Evolutionary conservation across 768 basidiomycete species (phyloP), one percentile per base, ranked within the genome.

Genomic region (Lanmaoa rubissima): DNA sequence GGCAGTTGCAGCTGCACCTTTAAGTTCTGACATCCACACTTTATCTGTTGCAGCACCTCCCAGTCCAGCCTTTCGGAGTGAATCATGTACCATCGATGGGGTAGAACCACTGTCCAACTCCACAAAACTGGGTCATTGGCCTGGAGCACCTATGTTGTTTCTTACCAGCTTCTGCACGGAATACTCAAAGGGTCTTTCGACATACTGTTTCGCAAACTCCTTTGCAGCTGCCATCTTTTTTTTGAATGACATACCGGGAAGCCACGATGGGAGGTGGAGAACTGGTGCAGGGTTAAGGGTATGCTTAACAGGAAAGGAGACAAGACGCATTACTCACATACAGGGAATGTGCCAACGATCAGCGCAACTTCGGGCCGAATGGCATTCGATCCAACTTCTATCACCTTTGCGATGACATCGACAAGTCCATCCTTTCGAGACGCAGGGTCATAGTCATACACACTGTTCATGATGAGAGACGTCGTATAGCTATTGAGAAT

Each of bases 241-340:
- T 16, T 49, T 55, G 32, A 61, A 61, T 21, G 49, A 51, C 57
- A 61, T 59, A 1, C 45, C 53, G 3, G 56, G 59, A 4, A 58
- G 16, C 59, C 59, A 61, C 9, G 59, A 51, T 1, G 59, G 56
- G 4, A 61, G 40, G 1, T 51, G 10, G 1, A 53, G 36, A 4
- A 59, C 58, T 59, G 19, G 28, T n/a, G 17, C 2, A 21, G 21
- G 11, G 9, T 49, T 3, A 16, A 38, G 24, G 19, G 6, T 5
- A 1, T 40, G 5, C 6, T 4, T 16, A 19, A n/a, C 26, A 7
- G 34, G 11, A 32, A 10, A 32, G 10, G 9, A 11, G 1, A 12
- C 11, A 32, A 8, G 5, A 31, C 7, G 1, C 7, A 8, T 10
- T 32, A 32, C 32, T 32, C 32, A 32, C 32, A 4, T 10, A 32